A percentile compares a stretch with the other conserved stretches of the same genome.
Evolutionary conservation across 352 stramenopile species (phyloP).

Genomic region (Phytopythium ostracodes): DNA sequence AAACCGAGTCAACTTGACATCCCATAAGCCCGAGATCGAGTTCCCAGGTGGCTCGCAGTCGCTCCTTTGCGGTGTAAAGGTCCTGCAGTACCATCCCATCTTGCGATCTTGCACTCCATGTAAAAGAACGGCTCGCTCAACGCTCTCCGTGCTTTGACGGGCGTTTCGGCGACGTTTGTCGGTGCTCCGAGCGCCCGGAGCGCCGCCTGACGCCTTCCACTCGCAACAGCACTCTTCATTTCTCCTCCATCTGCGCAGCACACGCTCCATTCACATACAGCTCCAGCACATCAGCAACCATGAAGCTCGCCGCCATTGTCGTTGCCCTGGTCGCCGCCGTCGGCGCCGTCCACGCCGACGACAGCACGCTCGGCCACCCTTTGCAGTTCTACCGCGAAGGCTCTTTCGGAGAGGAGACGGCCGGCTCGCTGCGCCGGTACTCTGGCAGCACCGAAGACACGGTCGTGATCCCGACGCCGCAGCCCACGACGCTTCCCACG

Average conservation of each 20-base stretch:
- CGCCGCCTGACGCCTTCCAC: not conserved
- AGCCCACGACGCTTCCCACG: conserved; percentile 15
- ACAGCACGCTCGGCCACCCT: conserved; percentile 5
- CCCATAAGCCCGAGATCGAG: conserved; percentile 1
- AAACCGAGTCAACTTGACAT: not conserved
- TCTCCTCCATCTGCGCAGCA: conserved; percentile 18
- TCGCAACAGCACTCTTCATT: conserved; percentile 20
- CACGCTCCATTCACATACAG: conserved; percentile 3
- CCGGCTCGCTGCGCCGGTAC: conserved; percentile 3
- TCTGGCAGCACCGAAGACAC: conserved; percentile 4
- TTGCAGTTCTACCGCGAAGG: conserved; percentile 8
- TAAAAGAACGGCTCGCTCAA: not conserved
- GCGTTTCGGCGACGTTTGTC: not conserved
- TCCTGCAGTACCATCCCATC: not conserved
- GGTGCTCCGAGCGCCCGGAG: not conserved
- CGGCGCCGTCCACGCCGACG: conserved; percentile 15
- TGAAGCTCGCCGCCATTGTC: conserved; percentile 40
- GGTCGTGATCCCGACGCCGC: conserved; percentile 7
- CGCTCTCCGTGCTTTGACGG: not conserved
- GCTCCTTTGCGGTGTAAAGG: conserved; percentile 11
- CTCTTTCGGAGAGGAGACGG: not conserved
- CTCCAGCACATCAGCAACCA: conserved; percentile 13
- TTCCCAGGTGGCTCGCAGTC: conserved; percentile 1
- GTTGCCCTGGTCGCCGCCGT: conserved; percentile 25
- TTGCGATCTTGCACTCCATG: conserved; percentile 1